Base-by-base conservation (phyloP, 345 rosid species). In the Gossypium longicalyx region DNA sequence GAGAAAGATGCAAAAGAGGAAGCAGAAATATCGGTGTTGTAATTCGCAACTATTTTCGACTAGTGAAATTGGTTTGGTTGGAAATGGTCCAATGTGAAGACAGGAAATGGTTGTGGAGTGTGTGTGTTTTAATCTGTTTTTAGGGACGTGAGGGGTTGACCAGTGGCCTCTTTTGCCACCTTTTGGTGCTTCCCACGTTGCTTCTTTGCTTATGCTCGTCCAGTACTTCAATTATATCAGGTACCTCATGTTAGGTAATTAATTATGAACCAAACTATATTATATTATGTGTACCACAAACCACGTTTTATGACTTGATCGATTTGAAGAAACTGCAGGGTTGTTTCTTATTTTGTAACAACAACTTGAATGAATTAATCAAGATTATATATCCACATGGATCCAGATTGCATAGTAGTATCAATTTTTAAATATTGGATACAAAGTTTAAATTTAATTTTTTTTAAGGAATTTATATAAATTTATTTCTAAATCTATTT, bases 71-170 rank as follows among this genome's bases (percentile, higher is more conserved):
- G 58, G 8, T 7, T 7, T 52, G 19, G 60, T 56, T 19, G 74
- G 83, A 80, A 80, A 64, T 10, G 80, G 78, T 74, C 80, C 15
- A 3, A 57, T 9, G 3, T 22, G 79, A 25, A 66, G 59, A 34
- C 41, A 34, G 41, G 59, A 62, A 74, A 49, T 59, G 67, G n/a
- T 4, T 25, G 41, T 25, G n/a, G 43, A 0, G 15, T 34, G 11
- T 56, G 67, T 15, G 52, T 15, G 71, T 49, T 49, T 59, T 23
- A 15, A 15, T 48, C 22, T 51, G 17, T 63, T 66, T 59, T 73
- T 56, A 38, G 67, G 57, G 41, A 34, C 7, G 7, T 5, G 41
- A 12, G 19, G 15, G 15, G 53, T 59, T 73, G 78, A 79, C 82
- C 77, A 73, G 20, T 44, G 34, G 3, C 54, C 27, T 17, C 25